Percentiles rank a stretch among this genome's conserved stretches.
These are phyloP conservation scores for Pyracantha coccinea DNA, from an alignment of 331 rosid species.

Conservation along the genomic window DNA sequence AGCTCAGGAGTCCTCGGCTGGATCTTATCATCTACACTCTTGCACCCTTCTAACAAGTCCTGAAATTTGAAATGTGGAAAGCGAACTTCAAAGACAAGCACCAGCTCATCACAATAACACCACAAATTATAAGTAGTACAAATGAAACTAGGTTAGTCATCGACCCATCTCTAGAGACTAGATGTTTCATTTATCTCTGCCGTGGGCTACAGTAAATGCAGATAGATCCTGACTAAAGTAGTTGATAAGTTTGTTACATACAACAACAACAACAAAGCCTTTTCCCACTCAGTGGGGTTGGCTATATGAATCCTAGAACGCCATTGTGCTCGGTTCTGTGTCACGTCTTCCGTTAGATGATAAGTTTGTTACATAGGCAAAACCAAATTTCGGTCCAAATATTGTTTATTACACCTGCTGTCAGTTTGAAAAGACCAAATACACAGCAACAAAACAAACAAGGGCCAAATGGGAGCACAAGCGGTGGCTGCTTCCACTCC, in stretches of 20 bases:
- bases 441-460: no score
- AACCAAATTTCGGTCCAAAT: neutral
- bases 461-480: no score
- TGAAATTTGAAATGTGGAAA: constrained; percentile 3
- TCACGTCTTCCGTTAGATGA: no score
- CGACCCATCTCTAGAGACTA: neutral
- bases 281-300: no score
- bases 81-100: constrained; percentile 18
- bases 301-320: no score
- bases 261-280: no score
- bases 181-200: neutral
- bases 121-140: neutral
- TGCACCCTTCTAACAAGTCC: constrained; percentile 9
- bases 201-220: no score
- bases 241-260: no score
- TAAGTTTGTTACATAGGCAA: no score
- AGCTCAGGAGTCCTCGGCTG: constrained; percentile 20
- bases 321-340: no score
- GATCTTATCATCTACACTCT: constrained; percentile 15
- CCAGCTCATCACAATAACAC: neutral
- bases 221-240: neutral
- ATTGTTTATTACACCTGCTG: neutral
- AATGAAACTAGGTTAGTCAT: neutral
- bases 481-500: neutral
- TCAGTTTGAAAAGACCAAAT: neutral